Base-by-base conservation (phyloP, 441 rosid genomes). In the Pelargonium myrrhifolium region DNA sequence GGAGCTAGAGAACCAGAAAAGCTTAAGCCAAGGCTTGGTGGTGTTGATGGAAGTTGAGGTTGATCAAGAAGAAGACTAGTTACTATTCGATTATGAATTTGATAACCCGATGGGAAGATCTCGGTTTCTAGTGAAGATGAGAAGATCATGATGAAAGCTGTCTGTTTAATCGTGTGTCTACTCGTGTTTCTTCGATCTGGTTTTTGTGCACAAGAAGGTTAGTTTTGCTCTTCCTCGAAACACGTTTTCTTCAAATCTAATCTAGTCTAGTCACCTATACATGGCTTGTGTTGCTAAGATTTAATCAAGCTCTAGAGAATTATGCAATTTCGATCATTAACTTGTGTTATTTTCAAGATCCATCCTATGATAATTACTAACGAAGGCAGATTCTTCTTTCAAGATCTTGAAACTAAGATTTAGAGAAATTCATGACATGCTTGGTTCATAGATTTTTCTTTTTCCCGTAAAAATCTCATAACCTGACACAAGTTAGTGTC, bases 181-280 rank as follows among this genome's bases (percentile, higher is more conserved):
- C 55, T 79, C 71, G 43, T 75, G 40, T 69, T 80, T 10, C 22
- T 77, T 75, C 77, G 17, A 71, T 81, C 82, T 24, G 58, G 71
- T 70, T 71, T 20, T 66, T 56, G 14, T 56, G 88, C 86, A 67
- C 79, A 77, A 66, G 31, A 78, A 77, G 94, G 89, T 85, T 62
- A 72, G 88, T 73, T 56, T 56, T 56, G 14, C 28, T 56, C 62
- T 53, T 56, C 60, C 9, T 17, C 60, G 18, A 17, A 21, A 55
- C 14, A 17, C 2, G 20, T 9, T 21, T 55, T 55, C 20, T 17
- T 55, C 26, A 55, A 55, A 55, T 55, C 11, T 28, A 28, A 35
- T 35, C 39, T 5, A 35, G 39, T 35, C 8, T 35, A 35, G 39
- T 35, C 39, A 35, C 39, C 5, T 35, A 6, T 35, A 35, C 39